Percentiles rank a stretch among this genome's conserved stretches.
Conservation (phyloP, 129 eudicot species). For the Flaveria robusta region DNA sequence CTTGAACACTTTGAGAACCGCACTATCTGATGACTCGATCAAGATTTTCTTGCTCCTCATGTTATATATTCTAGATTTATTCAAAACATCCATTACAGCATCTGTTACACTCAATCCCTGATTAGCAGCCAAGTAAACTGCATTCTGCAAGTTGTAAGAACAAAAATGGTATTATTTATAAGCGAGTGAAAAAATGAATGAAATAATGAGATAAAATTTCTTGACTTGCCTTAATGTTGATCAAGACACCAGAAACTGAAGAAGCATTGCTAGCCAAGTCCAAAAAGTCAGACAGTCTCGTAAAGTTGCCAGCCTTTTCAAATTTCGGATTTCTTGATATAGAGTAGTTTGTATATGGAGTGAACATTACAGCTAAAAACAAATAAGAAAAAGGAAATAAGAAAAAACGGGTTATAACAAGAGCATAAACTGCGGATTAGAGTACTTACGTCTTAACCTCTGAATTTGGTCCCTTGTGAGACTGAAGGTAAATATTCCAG, state of each 20-base stretch:
- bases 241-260: constrained; percentile 78
- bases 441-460: constrained; percentile 55
- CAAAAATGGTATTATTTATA: neutral
- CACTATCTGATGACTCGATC: constrained; percentile 71
- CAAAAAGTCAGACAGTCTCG: constrained; percentile 63
- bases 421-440: neutral
- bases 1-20: constrained; percentile 57
- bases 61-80: constrained; percentile 45
- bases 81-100: constrained; percentile 63
- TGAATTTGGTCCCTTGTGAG: constrained; percentile 75
- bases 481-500: constrained; percentile 67
- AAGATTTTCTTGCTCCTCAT: constrained; percentile 56
- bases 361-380: constrained; percentile 62
- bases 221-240: constrained; percentile 79
- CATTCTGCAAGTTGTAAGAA: constrained; percentile 55
- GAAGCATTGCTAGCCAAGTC: constrained; percentile 52
- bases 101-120: constrained; percentile 62
- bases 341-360: constrained; percentile 25
- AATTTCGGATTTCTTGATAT: constrained; percentile 62
- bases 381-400: neutral
- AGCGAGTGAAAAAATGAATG: neutral
- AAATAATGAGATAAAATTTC: neutral
- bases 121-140: constrained; percentile 61
- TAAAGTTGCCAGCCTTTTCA: constrained; percentile 51
- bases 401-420: neutral